These are phyloP conservation scores for Aspergillus pseudotamarii DNA, from an alignment of 2,329 filamentous ascomycete species.

Conservation along the genomic window DNA sequence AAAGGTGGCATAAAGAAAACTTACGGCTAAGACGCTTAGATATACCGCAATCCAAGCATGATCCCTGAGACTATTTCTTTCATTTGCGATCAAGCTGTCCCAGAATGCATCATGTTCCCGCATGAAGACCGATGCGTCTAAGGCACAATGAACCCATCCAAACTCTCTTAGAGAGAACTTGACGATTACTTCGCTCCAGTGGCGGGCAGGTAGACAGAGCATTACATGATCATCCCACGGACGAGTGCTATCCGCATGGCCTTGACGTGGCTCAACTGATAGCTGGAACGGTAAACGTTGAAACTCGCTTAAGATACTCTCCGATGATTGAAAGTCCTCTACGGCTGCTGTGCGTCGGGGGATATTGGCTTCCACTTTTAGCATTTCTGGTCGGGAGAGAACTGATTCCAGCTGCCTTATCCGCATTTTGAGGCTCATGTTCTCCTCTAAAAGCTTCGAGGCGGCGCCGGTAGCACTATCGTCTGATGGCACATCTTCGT, in stretches of 20 bases:
- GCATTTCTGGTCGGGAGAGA: constrained; percentile 3
- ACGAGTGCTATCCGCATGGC: background rate
- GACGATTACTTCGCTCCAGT: background rate
- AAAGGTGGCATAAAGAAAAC: background rate
- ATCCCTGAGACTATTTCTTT: background rate
- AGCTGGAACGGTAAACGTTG: background rate
- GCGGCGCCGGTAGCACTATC: background rate
- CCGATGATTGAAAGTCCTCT: background rate
- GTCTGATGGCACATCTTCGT: background rate
- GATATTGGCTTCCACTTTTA: constrained; percentile 2
- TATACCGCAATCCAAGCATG: background rate
- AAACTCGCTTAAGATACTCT: background rate
- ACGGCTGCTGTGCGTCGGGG: background rate
- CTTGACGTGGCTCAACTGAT: background rate
- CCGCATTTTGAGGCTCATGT: constrained; percentile 2
- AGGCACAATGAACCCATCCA: background rate
- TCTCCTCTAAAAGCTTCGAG: background rate
- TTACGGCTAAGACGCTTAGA: background rate
- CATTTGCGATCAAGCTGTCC: background rate
- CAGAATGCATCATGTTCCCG: background rate
- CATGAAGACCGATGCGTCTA: background rate
- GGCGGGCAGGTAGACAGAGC: background rate
- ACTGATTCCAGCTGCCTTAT: constrained; percentile 8
- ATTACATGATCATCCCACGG: background rate
- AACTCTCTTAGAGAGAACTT: background rate